A percentile compares a stretch with the other conserved stretches of the same genome.
These are phyloP conservation scores for Ambrosia trifida DNA, from an alignment of 129 eudicot species.

Conservation along the genomic window DNA sequence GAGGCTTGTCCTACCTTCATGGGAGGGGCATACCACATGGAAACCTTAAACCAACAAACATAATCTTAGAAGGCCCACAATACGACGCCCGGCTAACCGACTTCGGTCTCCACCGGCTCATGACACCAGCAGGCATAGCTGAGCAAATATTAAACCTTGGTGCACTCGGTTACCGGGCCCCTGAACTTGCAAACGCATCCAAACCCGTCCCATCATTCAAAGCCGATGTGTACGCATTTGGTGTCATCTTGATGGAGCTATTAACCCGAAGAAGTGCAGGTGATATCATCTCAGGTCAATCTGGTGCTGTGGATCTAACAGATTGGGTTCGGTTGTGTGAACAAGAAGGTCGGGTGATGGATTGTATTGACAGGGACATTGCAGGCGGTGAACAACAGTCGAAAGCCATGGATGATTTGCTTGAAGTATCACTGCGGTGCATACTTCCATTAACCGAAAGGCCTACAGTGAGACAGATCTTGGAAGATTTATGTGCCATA, in stretches of 20 bases:
- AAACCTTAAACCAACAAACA: constrained; percentile 90
- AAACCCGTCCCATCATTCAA: constrained; percentile 73
- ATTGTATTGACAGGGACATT: constrained; percentile 85
- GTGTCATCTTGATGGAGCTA: constrained; percentile 94
- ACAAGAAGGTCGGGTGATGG: constrained; percentile 88
- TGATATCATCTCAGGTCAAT: constrained; percentile 94
- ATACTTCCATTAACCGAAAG: constrained; percentile 90
- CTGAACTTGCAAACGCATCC: constrained; percentile 73
- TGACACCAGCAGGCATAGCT: constrained; percentile 87
- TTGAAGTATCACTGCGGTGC: constrained; percentile 80
- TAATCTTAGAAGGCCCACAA: constrained; percentile 62
- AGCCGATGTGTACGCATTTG: constrained; percentile 90
- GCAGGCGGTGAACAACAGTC: constrained; percentile 68
- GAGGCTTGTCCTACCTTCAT: constrained; percentile 75
- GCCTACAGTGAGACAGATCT: constrained; percentile 84
- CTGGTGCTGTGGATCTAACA: constrained; percentile 89
- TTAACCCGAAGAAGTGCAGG: constrained; percentile 96
- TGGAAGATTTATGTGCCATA: constrained; percentile 71
- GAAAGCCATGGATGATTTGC: constrained; percentile 88
- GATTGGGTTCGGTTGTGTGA: constrained; percentile 95
- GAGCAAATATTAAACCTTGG: constrained; percentile 95
- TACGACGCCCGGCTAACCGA: constrained; percentile 70
- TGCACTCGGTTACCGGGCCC: constrained; percentile 96
- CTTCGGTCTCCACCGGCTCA: constrained; percentile 87
- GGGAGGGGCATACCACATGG: constrained; percentile 86